These are phyloP conservation scores for Erodium texanum DNA, from an alignment of 441 rosid species.

Conservation along the genomic window DNA sequence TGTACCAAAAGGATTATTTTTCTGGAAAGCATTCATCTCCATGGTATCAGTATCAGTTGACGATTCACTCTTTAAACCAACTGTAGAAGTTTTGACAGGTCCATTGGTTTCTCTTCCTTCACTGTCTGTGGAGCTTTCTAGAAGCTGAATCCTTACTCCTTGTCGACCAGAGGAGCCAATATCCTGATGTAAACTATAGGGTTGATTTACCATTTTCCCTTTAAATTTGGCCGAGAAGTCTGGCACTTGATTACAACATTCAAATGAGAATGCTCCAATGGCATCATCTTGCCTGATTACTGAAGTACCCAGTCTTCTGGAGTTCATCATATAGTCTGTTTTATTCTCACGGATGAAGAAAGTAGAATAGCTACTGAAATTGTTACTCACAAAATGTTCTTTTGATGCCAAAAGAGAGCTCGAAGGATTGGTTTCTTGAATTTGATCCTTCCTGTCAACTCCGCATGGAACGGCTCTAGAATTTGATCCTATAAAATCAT, in stretches of 20 bases:
- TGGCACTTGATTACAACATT: no score
- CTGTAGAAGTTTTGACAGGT: slow-evolving; percentile 19
- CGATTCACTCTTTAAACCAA: slow-evolving; percentile 40
- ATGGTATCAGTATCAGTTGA: slow-evolving; percentile 63
- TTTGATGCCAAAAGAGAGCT: neutral
- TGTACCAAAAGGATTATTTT: slow-evolving; percentile 40
- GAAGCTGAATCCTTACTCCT: slow-evolving; percentile 42
- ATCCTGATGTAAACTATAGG: slow-evolving; percentile 38
- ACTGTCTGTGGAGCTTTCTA: slow-evolving; percentile 44
- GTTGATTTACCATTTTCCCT: slow-evolving; percentile 34
- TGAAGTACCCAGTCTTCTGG: neutral
- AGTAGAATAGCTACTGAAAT: neutral
- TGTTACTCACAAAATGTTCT: neutral
- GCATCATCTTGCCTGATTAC: no score
- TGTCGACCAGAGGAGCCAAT: slow-evolving; percentile 25
- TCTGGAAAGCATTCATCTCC: slow-evolving; percentile 45
- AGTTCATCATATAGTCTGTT: neutral
- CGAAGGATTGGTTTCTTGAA: no score
- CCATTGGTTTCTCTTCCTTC: slow-evolving; percentile 30
- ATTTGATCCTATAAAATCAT: slow-evolving; percentile 24
- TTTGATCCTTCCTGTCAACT: slow-evolving; percentile 12
- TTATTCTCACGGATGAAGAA: neutral
- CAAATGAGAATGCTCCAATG: no score
- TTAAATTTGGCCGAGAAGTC: slow-evolving; percentile 25
- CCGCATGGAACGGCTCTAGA: slow-evolving; percentile 27